Base-by-base conservation (phyloP, 352 stramenopile species). In the Phytophthora constricta region DNA sequence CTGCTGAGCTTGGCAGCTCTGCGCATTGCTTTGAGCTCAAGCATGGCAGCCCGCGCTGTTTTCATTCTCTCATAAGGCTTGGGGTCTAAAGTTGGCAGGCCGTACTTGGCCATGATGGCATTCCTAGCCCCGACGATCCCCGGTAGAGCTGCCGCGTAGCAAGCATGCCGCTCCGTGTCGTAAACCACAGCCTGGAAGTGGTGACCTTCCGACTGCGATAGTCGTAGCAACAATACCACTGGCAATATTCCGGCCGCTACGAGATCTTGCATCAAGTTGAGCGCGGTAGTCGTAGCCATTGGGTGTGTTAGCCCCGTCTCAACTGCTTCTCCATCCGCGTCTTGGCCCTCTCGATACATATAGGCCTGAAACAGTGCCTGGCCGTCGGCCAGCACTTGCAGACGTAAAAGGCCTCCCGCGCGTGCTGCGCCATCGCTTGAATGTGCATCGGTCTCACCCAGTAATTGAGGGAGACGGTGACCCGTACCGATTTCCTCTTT, bases 161-260 rank as follows among this genome's bases (percentile, higher is more conserved):
- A 0, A 4, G 22, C 31, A 20, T 41, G 28, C 7, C 13, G 2
- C 31, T 62, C 42, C 0, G 8, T 4, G 1, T 41, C 7, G 16
- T 64, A 55, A 9, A 10, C 16, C 3, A 51, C 34, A n/a, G 22
- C 31, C 20, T 64, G 31, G 26, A 64, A 64, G 13, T 64, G 56
- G 22, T 64, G 31, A 11, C 31, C 56, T 1, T 33, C 56, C 1
- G 14, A 19, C 1, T 3, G 10, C 7, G 16, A 42, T 33, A 46
- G 48, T 22, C 17, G 17, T 3, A 64, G 34, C 0, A 64, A 28
- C 56, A 64, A 2, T 13, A 28, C 22, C 3, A 33, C 8, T 3
- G 46, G 56, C 16, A 27, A 4, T 2, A 55, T 56, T 8, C 33
- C 46, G 0, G 20, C 28, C 2, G 3, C 56, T 4, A 43, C 16